These are phyloP conservation scores for Russula ochroleuca DNA, from an alignment of 768 basidiomycete species.

Conservation along the genomic window DNA sequence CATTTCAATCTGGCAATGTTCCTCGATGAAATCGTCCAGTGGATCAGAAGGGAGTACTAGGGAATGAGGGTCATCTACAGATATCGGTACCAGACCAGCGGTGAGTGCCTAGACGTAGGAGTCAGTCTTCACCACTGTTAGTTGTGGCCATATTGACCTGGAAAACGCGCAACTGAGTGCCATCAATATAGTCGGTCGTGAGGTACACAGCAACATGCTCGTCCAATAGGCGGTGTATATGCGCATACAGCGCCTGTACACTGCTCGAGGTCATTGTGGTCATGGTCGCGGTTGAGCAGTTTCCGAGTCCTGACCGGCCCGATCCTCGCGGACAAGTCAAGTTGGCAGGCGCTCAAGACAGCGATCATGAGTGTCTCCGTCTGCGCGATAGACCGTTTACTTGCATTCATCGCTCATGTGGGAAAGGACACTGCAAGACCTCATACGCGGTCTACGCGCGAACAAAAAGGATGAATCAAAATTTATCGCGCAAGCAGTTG, in stretches of 20 bases:
- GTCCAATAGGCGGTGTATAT: slow-evolving; percentile 25
- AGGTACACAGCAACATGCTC: slow-evolving; percentile 20
- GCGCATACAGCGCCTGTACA: slow-evolving; percentile 11
- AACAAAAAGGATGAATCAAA: slow-evolving; percentile 92
- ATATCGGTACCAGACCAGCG: slow-evolving; percentile 4
- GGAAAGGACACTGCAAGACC: slow-evolving; percentile 93
- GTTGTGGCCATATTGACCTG: slow-evolving; percentile 12
- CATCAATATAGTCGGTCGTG: slow-evolving; percentile 16
- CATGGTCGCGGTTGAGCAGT: not conserved
- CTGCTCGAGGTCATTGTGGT: not conserved
- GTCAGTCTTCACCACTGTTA: not conserved
- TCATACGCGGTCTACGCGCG: slow-evolving; percentile 90
- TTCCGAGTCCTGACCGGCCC: not conserved
- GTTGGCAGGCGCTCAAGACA: not conserved
- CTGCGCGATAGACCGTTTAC: not conserved
- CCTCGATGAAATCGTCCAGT: slow-evolving; percentile 12
- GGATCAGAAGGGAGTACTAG: slow-evolving; percentile 23
- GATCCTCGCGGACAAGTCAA: not conserved
- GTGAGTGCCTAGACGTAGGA: slow-evolving; percentile 14
- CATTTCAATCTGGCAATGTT: slow-evolving; percentile 3
- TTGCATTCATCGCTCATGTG: slow-evolving; percentile 57
- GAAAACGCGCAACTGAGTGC: slow-evolving; percentile 21
- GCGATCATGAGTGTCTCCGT: not conserved
- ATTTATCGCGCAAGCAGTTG: slow-evolving; percentile 89
- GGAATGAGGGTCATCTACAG: slow-evolving; percentile 18